Conservation (phyloP, 345 rosid genomes). For the Acer campestre region DNA sequence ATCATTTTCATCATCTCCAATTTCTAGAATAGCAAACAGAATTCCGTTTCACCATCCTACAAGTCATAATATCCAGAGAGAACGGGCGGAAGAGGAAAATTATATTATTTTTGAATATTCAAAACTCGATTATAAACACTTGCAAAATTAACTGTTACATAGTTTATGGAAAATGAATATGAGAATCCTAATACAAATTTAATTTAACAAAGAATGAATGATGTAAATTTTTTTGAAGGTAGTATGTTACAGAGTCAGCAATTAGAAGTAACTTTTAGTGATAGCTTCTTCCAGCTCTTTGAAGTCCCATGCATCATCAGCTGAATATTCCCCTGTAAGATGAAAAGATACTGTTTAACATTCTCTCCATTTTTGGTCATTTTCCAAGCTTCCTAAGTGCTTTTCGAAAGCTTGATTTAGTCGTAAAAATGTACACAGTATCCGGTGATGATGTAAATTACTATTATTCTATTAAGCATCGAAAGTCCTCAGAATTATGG, state of each 20-base stretch:
- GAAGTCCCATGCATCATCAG: slow-evolving; percentile 89
- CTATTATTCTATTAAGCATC: background rate
- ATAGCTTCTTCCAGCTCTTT: slow-evolving; percentile 82
- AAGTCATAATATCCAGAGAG: background rate
- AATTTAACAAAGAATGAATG: background rate
- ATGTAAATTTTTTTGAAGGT: background rate
- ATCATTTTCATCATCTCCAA: background rate
- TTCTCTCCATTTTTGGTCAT: background rate
- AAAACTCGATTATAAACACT: background rate
- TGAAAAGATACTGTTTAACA: background rate
- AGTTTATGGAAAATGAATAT: too few species aligned
- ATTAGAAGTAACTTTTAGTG: slow-evolving; percentile 63
- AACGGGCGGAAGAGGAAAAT: background rate
- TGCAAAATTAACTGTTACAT: background rate
- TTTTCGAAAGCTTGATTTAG: background rate
- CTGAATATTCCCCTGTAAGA: slow-evolving; percentile 71
- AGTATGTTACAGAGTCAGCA: background rate
- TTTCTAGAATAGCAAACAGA: background rate
- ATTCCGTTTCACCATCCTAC: background rate
- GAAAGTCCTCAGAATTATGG: background rate
- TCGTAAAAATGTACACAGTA: too few species aligned
- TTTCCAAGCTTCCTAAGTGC: background rate
- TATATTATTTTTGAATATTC: too few species aligned
- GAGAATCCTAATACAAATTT: too few species aligned
- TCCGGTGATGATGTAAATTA: too few species aligned